phyloP scores from a whole-genome alignment of 345 rosid genomes.

The Lumnitzera racemosa region DNA sequence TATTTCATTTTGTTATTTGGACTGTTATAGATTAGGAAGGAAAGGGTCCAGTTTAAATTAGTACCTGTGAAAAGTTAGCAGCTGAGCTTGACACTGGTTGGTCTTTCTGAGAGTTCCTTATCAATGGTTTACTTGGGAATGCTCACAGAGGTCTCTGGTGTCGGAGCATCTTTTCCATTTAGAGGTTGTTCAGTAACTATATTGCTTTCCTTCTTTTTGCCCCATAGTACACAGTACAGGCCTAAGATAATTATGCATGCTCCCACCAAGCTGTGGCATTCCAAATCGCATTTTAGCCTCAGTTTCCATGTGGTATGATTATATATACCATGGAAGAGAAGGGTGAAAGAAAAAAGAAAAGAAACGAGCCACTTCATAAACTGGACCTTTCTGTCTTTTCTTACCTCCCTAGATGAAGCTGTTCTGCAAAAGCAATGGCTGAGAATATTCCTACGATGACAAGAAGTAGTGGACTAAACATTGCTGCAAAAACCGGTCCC shows the following conservation, averaged over 20 bases:
- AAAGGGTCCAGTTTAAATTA: too few species aligned
- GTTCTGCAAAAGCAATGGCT: constrained; percentile 34
- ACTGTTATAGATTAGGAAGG: too few species aligned
- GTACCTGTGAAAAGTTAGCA: too few species aligned
- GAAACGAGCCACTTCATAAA: too few species aligned
- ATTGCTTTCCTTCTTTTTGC: constrained; percentile 21
- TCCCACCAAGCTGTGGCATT: constrained; percentile 21
- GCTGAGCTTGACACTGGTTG: too few species aligned
- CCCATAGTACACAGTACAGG: constrained; percentile 31
- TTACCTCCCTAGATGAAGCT: constrained; percentile 34
- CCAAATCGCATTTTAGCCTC: background rate
- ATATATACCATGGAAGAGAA: too few species aligned
- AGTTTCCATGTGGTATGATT: too few species aligned
- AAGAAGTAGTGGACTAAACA: constrained; percentile 25
- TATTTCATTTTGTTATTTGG: too few species aligned
- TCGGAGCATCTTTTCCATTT: background rate
- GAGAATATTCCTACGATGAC: constrained; percentile 33
- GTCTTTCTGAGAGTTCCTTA: too few species aligned
- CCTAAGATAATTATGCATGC: constrained; percentile 26
- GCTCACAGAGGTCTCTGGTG: constrained; percentile 7
- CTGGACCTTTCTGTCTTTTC: background rate
- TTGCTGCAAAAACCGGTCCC: constrained; percentile 41
- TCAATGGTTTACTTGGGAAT: too few species aligned
- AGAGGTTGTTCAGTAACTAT: background rate
- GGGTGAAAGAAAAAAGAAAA: too few species aligned